These are phyloP conservation scores for Plenodomus biglobosus DNA, from an alignment of 2,329 filamentous ascomycete genomes.

Conservation along the genomic window DNA sequence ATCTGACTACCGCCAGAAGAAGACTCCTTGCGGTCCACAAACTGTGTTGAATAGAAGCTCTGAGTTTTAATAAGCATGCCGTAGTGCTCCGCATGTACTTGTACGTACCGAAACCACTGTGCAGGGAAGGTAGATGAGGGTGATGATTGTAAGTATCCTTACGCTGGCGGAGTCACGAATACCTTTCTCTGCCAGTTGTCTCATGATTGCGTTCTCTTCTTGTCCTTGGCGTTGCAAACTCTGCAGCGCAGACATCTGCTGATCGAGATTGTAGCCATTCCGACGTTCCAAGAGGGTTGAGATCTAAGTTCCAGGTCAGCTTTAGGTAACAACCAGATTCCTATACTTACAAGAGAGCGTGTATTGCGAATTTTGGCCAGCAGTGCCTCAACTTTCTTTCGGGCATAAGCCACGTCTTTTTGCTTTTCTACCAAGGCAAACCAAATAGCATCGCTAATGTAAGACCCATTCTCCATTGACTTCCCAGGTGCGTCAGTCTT, in stretches of 20 bases:
- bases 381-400: constrained; percentile 15
- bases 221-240: constrained; percentile 19
- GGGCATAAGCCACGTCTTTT: constrained; percentile 12
- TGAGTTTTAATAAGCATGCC: background rate
- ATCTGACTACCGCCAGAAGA: constrained; percentile 8
- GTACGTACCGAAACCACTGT: constrained; percentile 26
- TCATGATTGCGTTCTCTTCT: constrained; percentile 22
- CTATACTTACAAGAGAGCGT: constrained; percentile 10
- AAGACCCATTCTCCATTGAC: background rate
- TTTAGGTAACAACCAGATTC: background rate
- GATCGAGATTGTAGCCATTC: constrained; percentile 19
- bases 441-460: constrained; percentile 4
- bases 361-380: constrained; percentile 18
- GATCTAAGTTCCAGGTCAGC: constrained; percentile 7
- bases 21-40: constrained; percentile 18
- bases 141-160: constrained; percentile 27
- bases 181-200: constrained; percentile 25
- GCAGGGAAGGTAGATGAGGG: constrained; percentile 28
- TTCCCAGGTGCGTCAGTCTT: background rate
- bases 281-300: constrained; percentile 22
- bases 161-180: constrained; percentile 24
- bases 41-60: constrained; percentile 32
- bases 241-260: constrained; percentile 20
- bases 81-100: background rate
- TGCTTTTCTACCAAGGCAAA: constrained; percentile 10